Conservation (phyloP, 202 grass and related monocot species). For the Panicum virgatum region DNA sequence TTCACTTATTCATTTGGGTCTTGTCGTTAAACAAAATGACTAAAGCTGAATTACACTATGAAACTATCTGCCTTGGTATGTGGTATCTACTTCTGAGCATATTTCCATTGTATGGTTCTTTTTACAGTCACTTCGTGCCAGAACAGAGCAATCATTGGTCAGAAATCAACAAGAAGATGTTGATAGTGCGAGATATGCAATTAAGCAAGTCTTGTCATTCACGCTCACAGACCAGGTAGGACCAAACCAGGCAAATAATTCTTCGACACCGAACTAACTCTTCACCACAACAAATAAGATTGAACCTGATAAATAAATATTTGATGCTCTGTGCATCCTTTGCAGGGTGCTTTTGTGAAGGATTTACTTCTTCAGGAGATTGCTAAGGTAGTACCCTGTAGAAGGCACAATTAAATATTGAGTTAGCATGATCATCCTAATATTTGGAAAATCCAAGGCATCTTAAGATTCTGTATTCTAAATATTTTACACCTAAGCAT, state of each 20-base stretch:
- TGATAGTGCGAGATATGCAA: slow-evolving; percentile 62
- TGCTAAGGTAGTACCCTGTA: slow-evolving; percentile 64
- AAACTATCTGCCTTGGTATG: background rate
- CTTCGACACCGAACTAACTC: slow-evolving; percentile 23
- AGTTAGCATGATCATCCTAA: background rate
- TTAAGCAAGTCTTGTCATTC: slow-evolving; percentile 92
- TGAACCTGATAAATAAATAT: background rate
- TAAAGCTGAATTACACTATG: background rate
- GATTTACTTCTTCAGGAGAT: slow-evolving; percentile 96
- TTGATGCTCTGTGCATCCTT: slow-evolving; percentile 32
- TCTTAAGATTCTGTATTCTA: background rate
- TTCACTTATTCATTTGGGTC: background rate
- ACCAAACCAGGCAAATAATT: slow-evolving; percentile 27
- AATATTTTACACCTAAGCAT: background rate
- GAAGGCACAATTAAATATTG: background rate
- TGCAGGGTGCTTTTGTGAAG: slow-evolving; percentile 96
- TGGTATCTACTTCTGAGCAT: slow-evolving; percentile 14
- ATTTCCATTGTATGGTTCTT: slow-evolving; percentile 13
- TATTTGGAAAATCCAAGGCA: slow-evolving; percentile 5
- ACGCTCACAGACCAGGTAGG: slow-evolving; percentile 85
- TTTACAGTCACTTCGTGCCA: slow-evolving; percentile 86
- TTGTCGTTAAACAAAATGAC: background rate
- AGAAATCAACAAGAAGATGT: slow-evolving; percentile 53
- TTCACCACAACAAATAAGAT: slow-evolving; percentile 7
- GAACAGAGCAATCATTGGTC: slow-evolving; percentile 70